Conservation (phyloP, 148 eudicot species). For the Chenopodium formosanum region DNA sequence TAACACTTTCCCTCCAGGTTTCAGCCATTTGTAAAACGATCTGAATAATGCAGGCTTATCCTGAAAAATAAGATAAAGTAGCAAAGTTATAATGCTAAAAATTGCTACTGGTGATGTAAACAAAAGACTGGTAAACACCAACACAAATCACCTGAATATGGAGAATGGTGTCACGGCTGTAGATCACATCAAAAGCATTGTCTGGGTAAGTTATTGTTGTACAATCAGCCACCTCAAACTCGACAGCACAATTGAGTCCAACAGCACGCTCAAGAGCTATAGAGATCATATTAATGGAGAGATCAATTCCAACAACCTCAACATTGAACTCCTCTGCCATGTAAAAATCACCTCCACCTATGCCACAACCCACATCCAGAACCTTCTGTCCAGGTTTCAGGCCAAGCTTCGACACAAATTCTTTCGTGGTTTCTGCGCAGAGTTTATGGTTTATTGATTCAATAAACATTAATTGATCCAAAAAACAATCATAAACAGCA, state of each 20-base stretch:
- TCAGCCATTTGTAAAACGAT: constrained; percentile 91
- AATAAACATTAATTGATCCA: too few species aligned
- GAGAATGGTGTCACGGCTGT: constrained; percentile 96
- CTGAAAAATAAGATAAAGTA: constrained; percentile 36
- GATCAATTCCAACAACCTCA: constrained; percentile 90
- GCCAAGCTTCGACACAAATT: constrained; percentile 75
- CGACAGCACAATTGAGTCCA: constrained; percentile 70
- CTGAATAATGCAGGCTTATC: constrained; percentile 90
- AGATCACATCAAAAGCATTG: constrained; percentile 78
- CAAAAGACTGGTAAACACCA: neutral
- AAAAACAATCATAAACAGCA: neutral
- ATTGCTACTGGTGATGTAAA: neutral
- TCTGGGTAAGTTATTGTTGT: constrained; percentile 87
- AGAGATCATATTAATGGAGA: constrained; percentile 88
- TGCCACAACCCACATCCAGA: constrained; percentile 97
- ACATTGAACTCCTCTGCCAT: constrained; percentile 91
- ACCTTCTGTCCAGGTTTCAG: constrained; percentile 91
- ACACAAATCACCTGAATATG: constrained; percentile 77
- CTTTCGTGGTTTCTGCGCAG: constrained; percentile 80
- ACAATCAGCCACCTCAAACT: constrained; percentile 97
- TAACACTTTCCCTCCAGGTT: constrained; percentile 93
- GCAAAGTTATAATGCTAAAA: neutral
- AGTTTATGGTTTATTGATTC: neutral
- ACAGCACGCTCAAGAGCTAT: constrained; percentile 88
- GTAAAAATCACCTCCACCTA: constrained; percentile 96